Conservation (phyloP, 768 basidiomycete species). For the Naganishia vishniacii region DNA sequence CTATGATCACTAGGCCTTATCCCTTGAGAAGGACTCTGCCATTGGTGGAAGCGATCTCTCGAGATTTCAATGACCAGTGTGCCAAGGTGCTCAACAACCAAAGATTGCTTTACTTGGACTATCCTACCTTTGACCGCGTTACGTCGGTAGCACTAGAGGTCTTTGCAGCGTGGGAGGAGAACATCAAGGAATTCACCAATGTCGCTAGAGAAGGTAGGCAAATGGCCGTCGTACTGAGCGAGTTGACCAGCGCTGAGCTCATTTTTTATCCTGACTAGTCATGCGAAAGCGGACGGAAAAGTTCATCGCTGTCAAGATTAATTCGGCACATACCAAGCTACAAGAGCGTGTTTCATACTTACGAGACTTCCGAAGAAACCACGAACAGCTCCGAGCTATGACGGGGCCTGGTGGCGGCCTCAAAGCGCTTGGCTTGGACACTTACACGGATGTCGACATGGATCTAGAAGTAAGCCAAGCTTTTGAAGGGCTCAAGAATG, state of each 20-base stretch:
- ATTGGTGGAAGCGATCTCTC: slow-evolving; percentile 94
- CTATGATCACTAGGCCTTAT: slow-evolving; percentile 58
- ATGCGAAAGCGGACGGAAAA: slow-evolving; percentile 80
- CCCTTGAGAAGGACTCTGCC: slow-evolving; percentile 92
- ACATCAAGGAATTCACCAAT: slow-evolving; percentile 84
- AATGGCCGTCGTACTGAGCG: too few relatives aligned
- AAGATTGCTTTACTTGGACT: slow-evolving; percentile 85
- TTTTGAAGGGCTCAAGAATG: slow-evolving; percentile 94
- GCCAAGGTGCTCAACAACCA: slow-evolving; percentile 84
- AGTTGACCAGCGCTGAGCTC: not conserved
- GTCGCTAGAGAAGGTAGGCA: slow-evolving; percentile 68
- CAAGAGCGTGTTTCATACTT: slow-evolving; percentile 82
- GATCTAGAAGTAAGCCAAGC: slow-evolving; percentile 94
- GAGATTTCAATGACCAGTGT: slow-evolving; percentile 93
- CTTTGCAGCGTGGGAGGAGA: slow-evolving; percentile 81
- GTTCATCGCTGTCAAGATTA: slow-evolving; percentile 95
- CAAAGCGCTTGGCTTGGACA: slow-evolving; percentile 63
- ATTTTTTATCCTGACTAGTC: slow-evolving; percentile 50
- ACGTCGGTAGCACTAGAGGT: slow-evolving; percentile 69
- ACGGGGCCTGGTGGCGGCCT: slow-evolving; percentile 88
- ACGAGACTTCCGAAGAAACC: slow-evolving; percentile 89
- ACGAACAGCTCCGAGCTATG: slow-evolving; percentile 95
- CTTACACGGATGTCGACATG: slow-evolving; percentile 76
- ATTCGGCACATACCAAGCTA: slow-evolving; percentile 80
- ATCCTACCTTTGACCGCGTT: slow-evolving; percentile 85